Conservation (phyloP, 805 yeast species). For the Wickerhamomyces bisporus region DNA sequence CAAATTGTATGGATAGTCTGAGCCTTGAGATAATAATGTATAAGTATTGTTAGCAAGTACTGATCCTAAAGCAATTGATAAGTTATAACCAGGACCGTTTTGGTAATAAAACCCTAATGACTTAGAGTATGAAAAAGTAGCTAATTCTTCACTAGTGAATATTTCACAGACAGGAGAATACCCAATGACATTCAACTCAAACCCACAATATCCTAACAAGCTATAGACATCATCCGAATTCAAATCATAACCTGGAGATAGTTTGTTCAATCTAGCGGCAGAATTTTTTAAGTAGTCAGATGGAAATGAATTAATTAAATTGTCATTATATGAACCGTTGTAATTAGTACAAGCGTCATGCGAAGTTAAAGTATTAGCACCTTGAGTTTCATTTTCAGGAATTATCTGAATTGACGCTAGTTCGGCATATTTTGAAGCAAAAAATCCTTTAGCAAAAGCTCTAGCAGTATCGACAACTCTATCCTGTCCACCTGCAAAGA, state of each 20-base stretch:
- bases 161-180: constrained; percentile 60
- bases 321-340: constrained; percentile 20
- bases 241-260: constrained; percentile 51
- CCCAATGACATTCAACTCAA: constrained; percentile 68
- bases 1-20: constrained; percentile 46
- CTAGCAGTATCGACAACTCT: constrained; percentile 43
- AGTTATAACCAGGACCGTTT: constrained; percentile 58
- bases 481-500: constrained; percentile 43
- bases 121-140: constrained; percentile 52
- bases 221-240: constrained; percentile 45
- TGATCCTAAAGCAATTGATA: constrained; percentile 55
- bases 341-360: constrained; percentile 38
- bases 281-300: constrained; percentile 44
- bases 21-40: constrained; percentile 42
- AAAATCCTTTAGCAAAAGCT: constrained; percentile 44
- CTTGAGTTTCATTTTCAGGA: constrained; percentile 36
- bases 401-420: constrained; percentile 30
- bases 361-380: constrained; percentile 48
- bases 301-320: constrained; percentile 16
- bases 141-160: constrained; percentile 64
- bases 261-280: constrained; percentile 48
- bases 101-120: constrained; percentile 58
- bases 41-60: constrained; percentile 50
- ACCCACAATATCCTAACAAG: constrained; percentile 65
- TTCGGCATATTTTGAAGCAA: constrained; percentile 35